These are phyloP conservation scores for Globisporangium viniferum DNA, from an alignment of 352 stramenopile species.

Conservation along the genomic window DNA sequence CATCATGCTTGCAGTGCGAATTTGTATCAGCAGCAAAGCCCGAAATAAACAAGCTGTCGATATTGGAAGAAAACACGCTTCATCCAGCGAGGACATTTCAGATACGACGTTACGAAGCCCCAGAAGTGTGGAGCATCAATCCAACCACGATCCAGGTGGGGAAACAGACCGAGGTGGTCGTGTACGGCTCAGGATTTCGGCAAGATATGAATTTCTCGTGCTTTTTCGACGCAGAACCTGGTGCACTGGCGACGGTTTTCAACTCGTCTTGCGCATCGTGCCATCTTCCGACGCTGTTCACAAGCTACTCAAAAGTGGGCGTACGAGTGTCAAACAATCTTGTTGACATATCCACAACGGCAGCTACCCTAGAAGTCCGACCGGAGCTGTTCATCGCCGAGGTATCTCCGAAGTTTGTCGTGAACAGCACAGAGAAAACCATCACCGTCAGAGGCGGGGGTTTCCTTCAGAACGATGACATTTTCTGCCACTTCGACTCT, in stretches of 20 bases:
- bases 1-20: background rate
- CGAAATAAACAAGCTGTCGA: background rate
- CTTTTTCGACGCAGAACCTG: background rate
- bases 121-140: background rate
- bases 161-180: background rate
- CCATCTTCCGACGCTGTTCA: background rate
- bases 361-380: background rate
- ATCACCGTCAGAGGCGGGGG: background rate
- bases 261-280: background rate
- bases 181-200: background rate
- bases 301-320: background rate
- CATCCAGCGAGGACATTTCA: background rate
- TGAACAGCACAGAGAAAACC: background rate
- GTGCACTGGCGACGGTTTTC: background rate
- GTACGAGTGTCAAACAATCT: background rate
- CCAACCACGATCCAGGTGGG: background rate
- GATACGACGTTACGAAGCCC: background rate
- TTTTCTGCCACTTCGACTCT: slow-evolving; percentile 2
- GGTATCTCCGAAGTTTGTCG: slow-evolving; percentile 4
- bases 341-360: background rate
- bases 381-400: background rate
- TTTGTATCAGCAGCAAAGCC: background rate
- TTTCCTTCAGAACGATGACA: background rate
- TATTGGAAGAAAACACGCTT: background rate
- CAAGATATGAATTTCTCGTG: background rate